These are phyloP conservation scores for Fusarium sp. DNA, from an alignment of 2,329 filamentous ascomycete genomes.

Conservation along the genomic window DNA sequence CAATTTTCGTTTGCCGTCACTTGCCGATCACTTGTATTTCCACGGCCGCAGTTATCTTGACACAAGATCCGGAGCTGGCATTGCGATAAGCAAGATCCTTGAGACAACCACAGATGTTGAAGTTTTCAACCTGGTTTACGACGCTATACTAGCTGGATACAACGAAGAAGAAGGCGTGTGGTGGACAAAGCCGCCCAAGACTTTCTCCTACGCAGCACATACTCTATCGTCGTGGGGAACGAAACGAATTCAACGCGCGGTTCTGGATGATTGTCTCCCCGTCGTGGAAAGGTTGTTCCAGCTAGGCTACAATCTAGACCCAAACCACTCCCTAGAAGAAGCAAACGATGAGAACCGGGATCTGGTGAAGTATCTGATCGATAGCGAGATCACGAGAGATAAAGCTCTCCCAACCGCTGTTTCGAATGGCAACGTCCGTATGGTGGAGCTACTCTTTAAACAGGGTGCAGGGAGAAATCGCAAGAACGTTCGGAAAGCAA, in stretches of 20 bases:
- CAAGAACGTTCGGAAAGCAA: too few relatives aligned
- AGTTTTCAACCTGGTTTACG: background rate
- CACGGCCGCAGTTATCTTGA: background rate
- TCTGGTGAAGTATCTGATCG: background rate
- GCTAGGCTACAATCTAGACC: background rate
- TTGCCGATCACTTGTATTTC: background rate
- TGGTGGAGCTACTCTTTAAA: too few relatives aligned
- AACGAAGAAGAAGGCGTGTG: background rate
- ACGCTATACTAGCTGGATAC: background rate
- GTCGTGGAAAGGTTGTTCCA: background rate
- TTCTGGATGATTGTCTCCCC: background rate
- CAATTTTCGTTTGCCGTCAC: background rate
- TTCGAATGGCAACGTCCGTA: too few relatives aligned
- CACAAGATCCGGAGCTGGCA: background rate
- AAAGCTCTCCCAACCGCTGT: too few relatives aligned
- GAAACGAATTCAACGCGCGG: conserved; percentile 4
- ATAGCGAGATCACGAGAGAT: background rate
- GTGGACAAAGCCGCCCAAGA: background rate
- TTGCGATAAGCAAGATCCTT: background rate
- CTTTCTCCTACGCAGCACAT: background rate
- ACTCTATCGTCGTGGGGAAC: background rate
- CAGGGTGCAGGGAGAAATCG: too few relatives aligned
- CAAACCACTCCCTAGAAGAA: background rate
- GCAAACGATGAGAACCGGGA: background rate
- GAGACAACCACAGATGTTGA: background rate